Conservation (phyloP, 1,139 yeast genomes). For the Suhomyces anneliseae region DNA sequence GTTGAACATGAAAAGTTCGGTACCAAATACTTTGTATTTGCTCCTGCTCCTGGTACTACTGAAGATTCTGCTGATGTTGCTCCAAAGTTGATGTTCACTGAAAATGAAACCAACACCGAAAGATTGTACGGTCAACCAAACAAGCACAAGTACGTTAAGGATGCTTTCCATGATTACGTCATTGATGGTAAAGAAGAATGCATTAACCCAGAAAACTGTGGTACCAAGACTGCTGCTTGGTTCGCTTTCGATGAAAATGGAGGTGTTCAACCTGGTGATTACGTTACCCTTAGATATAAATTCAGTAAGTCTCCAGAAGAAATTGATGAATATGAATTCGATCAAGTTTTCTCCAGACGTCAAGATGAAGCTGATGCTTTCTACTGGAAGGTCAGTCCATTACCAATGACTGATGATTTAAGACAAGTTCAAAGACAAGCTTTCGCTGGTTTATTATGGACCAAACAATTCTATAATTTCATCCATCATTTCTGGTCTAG, state of each 20-base stretch:
- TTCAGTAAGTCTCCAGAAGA: conserved; percentile 51
- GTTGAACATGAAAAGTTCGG: conserved; percentile 76
- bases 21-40: conserved; percentile 66
- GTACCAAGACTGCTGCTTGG: conserved; percentile 82
- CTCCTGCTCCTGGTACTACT: conserved; percentile 82
- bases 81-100: conserved; percentile 78
- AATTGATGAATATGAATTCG: conserved; percentile 80
- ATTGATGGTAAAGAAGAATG: conserved; percentile 60
- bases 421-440: conserved; percentile 92
- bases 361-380: conserved; percentile 92
- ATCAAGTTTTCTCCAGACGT: conserved; percentile 68
- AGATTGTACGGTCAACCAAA: conserved; percentile 66
- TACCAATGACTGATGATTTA: conserved; percentile 80
- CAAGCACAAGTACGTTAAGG: conserved; percentile 66
- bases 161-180: conserved; percentile 86
- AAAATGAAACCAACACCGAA: conserved; percentile 79
- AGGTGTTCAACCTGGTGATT: conserved; percentile 85
- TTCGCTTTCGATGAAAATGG: conserved; percentile 73
- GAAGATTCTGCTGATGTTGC: conserved; percentile 66
- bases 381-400: conserved; percentile 86
- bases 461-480: conserved; percentile 89
- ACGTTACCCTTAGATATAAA: conserved; percentile 83
- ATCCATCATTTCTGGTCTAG: conserved; percentile 85
- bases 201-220: conserved; percentile 66
- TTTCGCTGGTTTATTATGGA: conserved; percentile 92